Evolutionary conservation across 306 rosid genomes (phyloP), one percentile per base, ranked within the genome.

Genomic region (Echinosophora koreensis): DNA sequence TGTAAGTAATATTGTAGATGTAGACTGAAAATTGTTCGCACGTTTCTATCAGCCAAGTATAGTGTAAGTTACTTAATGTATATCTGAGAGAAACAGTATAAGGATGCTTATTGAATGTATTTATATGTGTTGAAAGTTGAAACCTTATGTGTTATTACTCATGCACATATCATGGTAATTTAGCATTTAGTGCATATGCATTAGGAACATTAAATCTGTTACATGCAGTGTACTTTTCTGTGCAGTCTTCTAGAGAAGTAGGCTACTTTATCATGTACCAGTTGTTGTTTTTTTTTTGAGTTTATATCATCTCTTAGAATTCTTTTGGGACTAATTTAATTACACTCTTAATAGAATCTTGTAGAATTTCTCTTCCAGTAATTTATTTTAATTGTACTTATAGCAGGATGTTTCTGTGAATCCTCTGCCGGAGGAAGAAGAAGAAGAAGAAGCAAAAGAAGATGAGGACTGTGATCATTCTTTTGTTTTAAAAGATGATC

Each of bases 401-500:
- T 67, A 18, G 77, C 72, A 92, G 99, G 97, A 89, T 76, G 84
- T 49, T 71, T 73, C 88, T 22, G 76, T 11, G 58, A 83, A 86
- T 78, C 85, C 88, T 76, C 78, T 57, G 39, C 47, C 77, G 1
- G 88, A n/a, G n/a, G n/a, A n/a, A 87, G 22, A 22, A 22, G 22
- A 22, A 22, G 22, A 22, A 22, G 90, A 87, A 67, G 83, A 77
- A 70, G 77, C 0, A 5, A 67, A 55, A 58, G 79, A 88, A 70
- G 89, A 51, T n/a, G 85, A 28, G 6, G 89, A 84, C 80, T 95
- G 99, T 54, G 97, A 95, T 71, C 99, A 95, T 81, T 90, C 96
- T 82, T 95, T 82, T 71, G 84, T 95, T 81, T 85, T 95, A 55
- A 95, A 91, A 85, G 99, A 95, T 39, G 99, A 95, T 79, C 71